Conservation (phyloP, 2,329 filamentous ascomycete species). For the Colletotrichum limetticola region DNA sequence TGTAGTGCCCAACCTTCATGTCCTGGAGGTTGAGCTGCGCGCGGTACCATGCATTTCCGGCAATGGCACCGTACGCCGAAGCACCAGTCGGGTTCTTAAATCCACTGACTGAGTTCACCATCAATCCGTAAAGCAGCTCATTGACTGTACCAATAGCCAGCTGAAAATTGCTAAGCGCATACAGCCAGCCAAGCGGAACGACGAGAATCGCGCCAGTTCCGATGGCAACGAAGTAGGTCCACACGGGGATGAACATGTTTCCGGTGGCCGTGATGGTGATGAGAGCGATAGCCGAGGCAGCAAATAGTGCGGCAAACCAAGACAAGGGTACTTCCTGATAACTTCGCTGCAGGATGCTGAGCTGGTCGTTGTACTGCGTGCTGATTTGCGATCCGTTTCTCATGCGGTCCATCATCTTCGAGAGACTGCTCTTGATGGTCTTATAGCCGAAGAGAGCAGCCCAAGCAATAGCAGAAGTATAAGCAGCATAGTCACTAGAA, state of each 20-base stretch:
- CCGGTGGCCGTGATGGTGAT: slow-evolving; percentile 61
- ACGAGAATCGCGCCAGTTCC: slow-evolving; percentile 65
- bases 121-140: slow-evolving; percentile 68
- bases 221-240: slow-evolving; percentile 69
- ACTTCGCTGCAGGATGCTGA: slow-evolving; percentile 67
- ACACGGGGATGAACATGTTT: slow-evolving; percentile 67
- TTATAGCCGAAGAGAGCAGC: slow-evolving; percentile 54
- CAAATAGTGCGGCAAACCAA: slow-evolving; percentile 66
- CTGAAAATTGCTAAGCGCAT: slow-evolving; percentile 67
- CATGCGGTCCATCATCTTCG: slow-evolving; percentile 16
- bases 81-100: slow-evolving; percentile 67
- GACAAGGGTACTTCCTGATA: slow-evolving; percentile 69
- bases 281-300: slow-evolving; percentile 53
- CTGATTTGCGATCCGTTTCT: slow-evolving; percentile 58
- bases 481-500: slow-evolving; percentile 58
- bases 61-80: slow-evolving; percentile 67
- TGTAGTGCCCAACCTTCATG: slow-evolving; percentile 56
- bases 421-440: slow-evolving; percentile 51
- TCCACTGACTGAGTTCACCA: slow-evolving; percentile 60
- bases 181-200: slow-evolving; percentile 68
- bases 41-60: slow-evolving; percentile 70
- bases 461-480: slow-evolving; percentile 64
- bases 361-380: slow-evolving; percentile 63
- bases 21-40: slow-evolving; percentile 67
- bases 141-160: slow-evolving; percentile 50